Evolutionary conservation across 257 asterid genomes (phyloP).

Genomic region (Fraxinus pennsylvanica): DNA sequence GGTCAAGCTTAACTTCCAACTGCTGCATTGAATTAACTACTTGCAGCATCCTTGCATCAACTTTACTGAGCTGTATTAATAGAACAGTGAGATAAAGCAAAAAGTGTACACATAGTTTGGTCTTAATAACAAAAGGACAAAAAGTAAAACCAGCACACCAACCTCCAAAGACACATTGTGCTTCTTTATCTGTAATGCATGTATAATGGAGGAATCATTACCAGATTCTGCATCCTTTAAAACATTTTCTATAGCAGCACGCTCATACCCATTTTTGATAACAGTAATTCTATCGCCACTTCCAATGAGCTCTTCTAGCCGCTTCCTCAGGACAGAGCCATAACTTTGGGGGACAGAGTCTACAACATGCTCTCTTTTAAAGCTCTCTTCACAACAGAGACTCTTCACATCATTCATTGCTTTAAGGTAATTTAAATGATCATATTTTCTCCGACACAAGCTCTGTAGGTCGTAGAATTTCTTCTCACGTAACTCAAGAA

Average conservation of each 20-base stretch:
- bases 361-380: constrained; percentile 59
- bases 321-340: constrained; percentile 63
- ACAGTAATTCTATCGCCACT: constrained; percentile 49
- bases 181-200: constrained; percentile 82
- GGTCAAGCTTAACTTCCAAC: constrained; percentile 68
- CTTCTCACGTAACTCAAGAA: constrained; percentile 78
- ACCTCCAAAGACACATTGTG: constrained; percentile 88
- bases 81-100: constrained; percentile 34
- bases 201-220: constrained; percentile 72
- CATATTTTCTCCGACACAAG: constrained; percentile 80
- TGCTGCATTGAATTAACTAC: constrained; percentile 67
- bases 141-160: constrained; percentile 28
- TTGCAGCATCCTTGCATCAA: constrained; percentile 77
- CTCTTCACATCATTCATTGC: constrained; percentile 78
- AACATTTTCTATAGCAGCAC: constrained; percentile 78
- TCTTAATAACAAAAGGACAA: neutral
- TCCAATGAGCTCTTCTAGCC: constrained; percentile 71
- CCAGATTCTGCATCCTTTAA: constrained; percentile 89
- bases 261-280: constrained; percentile 35
- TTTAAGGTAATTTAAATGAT: constrained; percentile 76
- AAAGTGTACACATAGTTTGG: neutral
- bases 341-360: constrained; percentile 60
- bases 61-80: constrained; percentile 77
- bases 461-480: constrained; percentile 74
- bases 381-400: constrained; percentile 79